Conservation (phyloP, 768 basidiomycete genomes). For the Serendipita indica region DNA sequence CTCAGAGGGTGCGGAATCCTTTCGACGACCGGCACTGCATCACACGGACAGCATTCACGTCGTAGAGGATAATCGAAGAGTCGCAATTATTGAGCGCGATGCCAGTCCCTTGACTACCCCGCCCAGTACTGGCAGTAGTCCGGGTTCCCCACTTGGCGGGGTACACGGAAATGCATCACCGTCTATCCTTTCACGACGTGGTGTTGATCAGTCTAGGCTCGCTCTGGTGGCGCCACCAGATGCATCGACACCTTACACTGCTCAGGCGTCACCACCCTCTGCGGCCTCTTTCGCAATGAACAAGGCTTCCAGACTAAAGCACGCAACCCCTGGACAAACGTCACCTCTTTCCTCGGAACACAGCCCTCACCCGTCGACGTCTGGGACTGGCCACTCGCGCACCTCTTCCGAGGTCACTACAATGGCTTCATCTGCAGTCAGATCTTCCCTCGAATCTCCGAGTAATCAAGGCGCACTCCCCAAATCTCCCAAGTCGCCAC, state of each 20-base stretch:
- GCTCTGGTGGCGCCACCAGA: constrained; percentile 64
- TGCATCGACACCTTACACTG: constrained; percentile 38
- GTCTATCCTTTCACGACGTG: background rate
- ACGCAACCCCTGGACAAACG: constrained; percentile 16
- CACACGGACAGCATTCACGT: constrained; percentile 7
- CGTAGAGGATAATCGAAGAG: constrained; percentile 14
- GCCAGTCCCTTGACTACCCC: background rate
- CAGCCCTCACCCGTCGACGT: constrained; percentile 16
- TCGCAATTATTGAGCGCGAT: constrained; percentile 12
- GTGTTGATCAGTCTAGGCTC: constrained; percentile 20
- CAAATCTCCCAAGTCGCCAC: constrained; percentile 26
- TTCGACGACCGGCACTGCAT: constrained; percentile 9
- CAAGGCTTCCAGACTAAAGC: constrained; percentile 9
- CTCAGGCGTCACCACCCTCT: constrained; percentile 37
- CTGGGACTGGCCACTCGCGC: constrained; percentile 25
- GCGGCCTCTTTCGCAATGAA: constrained; percentile 23
- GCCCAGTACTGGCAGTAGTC: constrained; percentile 9
- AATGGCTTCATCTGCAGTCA: background rate
- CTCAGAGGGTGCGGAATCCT: background rate
- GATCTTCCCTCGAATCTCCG: constrained; percentile 10
- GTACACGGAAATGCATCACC: background rate
- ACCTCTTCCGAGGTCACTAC: constrained; percentile 33
- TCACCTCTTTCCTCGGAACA: constrained; percentile 13
- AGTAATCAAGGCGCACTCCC: constrained; percentile 25
- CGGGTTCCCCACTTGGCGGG: background rate